Percentiles rank a stretch among this genome's conserved stretches.
phyloP scores from a whole-genome alignment of 129 eudicot genomes.

The Saposhnikovia divaricata region DNA sequence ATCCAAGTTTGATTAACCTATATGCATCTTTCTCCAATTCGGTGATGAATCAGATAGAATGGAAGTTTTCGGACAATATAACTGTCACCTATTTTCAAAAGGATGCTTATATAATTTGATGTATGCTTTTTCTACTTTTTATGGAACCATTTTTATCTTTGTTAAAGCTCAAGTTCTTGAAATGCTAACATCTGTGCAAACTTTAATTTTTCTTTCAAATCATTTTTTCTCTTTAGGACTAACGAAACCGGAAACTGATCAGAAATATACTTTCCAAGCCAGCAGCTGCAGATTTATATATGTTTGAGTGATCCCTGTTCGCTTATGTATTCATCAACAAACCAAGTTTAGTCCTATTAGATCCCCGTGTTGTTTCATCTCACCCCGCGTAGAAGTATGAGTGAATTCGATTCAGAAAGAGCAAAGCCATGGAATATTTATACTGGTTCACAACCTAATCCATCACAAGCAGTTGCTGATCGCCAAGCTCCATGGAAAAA shows the following conservation, averaged over 20 bases:
- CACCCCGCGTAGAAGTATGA: slow-evolving; percentile 19
- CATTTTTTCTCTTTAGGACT: not conserved
- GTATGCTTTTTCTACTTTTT: not conserved
- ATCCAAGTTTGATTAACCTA: not conserved
- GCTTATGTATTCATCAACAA: not conserved
- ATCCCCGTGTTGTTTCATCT: not conserved
- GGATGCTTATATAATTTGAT: not conserved
- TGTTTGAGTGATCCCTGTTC: not conserved
- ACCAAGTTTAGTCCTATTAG: not conserved
- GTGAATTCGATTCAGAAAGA: slow-evolving; percentile 45
- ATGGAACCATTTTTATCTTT: not conserved
- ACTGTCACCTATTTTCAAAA: not conserved
- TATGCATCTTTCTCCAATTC: not conserved
- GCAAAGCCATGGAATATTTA: slow-evolving; percentile 64
- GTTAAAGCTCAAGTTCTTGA: not conserved
- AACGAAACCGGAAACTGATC: not conserved
- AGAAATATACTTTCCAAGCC: not conserved
- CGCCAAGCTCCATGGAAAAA: slow-evolving; percentile 59
- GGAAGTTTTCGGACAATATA: not conserved
- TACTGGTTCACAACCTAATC: slow-evolving; percentile 41
- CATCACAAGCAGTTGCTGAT: slow-evolving; percentile 38
- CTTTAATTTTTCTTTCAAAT: not conserved
- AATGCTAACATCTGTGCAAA: not conserved
- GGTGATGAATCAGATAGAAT: not conserved
- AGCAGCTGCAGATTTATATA: not conserved